Conservation (phyloP, 192 early-diverging fungal genomes). For the Gonapodya sp. region DNA sequence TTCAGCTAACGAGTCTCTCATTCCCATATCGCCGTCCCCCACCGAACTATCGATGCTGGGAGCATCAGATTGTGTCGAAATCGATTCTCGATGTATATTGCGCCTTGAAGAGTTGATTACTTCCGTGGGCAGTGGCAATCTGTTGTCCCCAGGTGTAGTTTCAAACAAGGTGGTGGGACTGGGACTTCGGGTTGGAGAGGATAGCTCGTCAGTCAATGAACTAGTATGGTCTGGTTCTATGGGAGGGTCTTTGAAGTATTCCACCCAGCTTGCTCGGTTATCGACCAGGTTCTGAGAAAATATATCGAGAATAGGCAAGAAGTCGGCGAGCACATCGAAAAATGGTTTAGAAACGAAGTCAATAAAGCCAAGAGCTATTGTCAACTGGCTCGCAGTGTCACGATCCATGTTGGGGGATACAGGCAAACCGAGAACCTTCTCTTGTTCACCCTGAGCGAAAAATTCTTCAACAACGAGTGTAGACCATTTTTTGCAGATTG, state of each 20-base stretch:
- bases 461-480: constrained; percentile 80
- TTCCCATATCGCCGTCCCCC: too few species aligned
- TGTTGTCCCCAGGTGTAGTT: neutral
- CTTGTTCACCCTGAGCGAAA: constrained; percentile 76
- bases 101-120: neutral
- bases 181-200: too few species aligned
- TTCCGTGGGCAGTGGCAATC: neutral
- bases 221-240: too few species aligned
- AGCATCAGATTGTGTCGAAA: neutral
- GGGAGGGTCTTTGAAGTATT: neutral
- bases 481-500: constrained; percentile 80
- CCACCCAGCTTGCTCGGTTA: constrained; percentile 51
- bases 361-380: constrained; percentile 73
- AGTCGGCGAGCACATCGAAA: constrained; percentile 67
- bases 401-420: constrained; percentile 88
- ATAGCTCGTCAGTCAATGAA: too few species aligned
- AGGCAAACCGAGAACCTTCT: constrained; percentile 61
- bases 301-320: constrained; percentile 57
- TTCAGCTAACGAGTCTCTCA: too few species aligned
- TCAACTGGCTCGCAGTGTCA: constrained; percentile 48
- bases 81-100: neutral
- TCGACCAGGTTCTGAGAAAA: constrained; percentile 42
- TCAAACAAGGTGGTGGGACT: neutral
- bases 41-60: neutral
- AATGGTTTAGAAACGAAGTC: constrained; percentile 81